phyloP scores from a whole-genome alignment of 345 rosid genomes.

The Gossypium anomalum region DNA sequence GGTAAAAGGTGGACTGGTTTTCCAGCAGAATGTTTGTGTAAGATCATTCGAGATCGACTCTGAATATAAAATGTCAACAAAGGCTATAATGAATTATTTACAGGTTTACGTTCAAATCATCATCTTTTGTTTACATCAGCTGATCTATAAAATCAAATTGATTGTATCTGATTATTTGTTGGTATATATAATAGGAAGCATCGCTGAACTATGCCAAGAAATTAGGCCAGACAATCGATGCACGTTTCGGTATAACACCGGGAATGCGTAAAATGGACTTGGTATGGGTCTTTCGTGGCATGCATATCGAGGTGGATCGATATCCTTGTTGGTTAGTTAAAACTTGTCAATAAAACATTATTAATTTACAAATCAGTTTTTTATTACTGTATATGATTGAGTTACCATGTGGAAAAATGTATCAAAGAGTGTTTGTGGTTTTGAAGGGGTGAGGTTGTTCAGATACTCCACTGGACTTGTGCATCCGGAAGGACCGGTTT shows the following conservation, averaged over 20 bases:
- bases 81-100: conserved; percentile 6
- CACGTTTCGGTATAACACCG: background rate
- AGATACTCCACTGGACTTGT: background rate
- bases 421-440: background rate
- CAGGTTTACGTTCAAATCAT: background rate
- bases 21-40: background rate
- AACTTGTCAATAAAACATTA: background rate
- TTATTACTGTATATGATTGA: background rate
- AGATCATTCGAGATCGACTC: conserved; percentile 5
- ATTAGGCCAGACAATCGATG: background rate
- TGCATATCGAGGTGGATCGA: background rate
- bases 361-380: background rate
- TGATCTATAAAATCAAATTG: background rate
- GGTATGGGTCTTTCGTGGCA: background rate
- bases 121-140: background rate
- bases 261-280: conserved; percentile 5
- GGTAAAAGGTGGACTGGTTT: background rate
- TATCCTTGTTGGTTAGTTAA: background rate
- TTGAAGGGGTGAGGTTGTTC: conserved; percentile 8
- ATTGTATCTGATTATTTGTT: background rate
- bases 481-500: background rate
- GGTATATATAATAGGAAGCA: background rate
- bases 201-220: background rate
- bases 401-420: background rate
- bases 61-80: background rate